Conservation (phyloP, 352 stramenopile species). For the Pythium rishiriense region DNA sequence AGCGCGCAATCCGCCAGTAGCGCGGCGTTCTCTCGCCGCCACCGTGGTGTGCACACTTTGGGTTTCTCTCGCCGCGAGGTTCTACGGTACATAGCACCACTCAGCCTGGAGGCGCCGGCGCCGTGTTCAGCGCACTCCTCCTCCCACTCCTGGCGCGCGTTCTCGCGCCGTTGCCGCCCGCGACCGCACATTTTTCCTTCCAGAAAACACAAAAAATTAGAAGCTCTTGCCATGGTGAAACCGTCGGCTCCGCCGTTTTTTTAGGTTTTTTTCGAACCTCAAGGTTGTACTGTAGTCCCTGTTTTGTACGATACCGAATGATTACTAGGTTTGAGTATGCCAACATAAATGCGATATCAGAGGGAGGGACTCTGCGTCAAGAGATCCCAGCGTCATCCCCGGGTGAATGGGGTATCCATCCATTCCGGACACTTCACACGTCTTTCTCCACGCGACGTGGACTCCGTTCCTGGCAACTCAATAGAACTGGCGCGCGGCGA, state of each 20-base stretch:
- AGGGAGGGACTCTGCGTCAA: constrained; percentile 1
- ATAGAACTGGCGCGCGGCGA: constrained; percentile 72
- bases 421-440: background rate
- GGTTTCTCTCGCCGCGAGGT: background rate
- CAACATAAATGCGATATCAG: background rate
- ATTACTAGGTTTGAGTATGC: constrained; percentile 11
- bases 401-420: too few relatives aligned
- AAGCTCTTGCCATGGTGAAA: background rate
- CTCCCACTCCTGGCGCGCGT: constrained; percentile 1
- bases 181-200: constrained; percentile 7
- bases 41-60: too few relatives aligned
- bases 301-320: background rate
- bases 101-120: too few relatives aligned
- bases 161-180: background rate
- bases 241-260: constrained; percentile 5
- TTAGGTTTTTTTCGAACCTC: background rate
- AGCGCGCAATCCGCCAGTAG: background rate
- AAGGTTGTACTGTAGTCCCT: background rate
- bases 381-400: background rate
- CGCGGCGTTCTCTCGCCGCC: too few relatives aligned
- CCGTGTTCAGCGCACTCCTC: too few relatives aligned
- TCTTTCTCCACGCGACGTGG: background rate
- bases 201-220: constrained; percentile 1
- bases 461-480: constrained; percentile 19
- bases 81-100: constrained; percentile 1